Percentiles rank a stretch among this genome's conserved stretches.
These are phyloP conservation scores for Oryza rufipogon DNA, from an alignment of 176 grass and related monocot genomes.

Conservation along the genomic window DNA sequence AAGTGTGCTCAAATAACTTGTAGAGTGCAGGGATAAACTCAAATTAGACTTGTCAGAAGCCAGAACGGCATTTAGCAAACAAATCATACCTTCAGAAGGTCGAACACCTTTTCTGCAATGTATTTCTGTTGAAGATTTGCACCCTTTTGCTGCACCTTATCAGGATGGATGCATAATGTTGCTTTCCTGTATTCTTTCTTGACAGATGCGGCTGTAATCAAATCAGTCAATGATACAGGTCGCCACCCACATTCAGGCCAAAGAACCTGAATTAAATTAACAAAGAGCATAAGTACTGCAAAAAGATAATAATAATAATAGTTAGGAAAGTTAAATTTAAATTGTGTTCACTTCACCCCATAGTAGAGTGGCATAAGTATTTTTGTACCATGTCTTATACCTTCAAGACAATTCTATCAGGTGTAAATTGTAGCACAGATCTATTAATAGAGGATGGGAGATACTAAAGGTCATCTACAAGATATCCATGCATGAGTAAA, in stretches of 20 bases:
- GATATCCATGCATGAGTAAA: not conserved
- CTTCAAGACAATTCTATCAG: not conserved
- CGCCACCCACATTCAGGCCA: conserved; percentile 69
- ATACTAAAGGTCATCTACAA: not conserved
- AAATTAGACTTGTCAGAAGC: not conserved
- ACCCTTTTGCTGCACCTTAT: conserved; percentile 67
- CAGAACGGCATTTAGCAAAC: not conserved
- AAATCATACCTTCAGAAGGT: conserved; percentile 61
- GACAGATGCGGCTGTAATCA: conserved; percentile 56
- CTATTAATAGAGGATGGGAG: not conserved
- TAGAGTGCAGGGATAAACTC: too few relatives aligned
- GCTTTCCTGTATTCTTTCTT: conserved; percentile 69
- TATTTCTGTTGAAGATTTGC: conserved; percentile 67
- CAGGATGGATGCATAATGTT: conserved; percentile 67
- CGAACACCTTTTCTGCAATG: conserved; percentile 67
- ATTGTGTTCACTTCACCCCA: conserved; percentile 1
- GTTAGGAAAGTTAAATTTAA: conserved; percentile 5
- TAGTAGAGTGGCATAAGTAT: not conserved
- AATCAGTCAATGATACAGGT: conserved; percentile 60
- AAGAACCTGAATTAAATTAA: conserved; percentile 48
- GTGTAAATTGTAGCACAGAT: not conserved
- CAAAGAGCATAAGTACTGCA: conserved; percentile 2
- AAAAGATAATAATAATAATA: not conserved
- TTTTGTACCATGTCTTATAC: not conserved
- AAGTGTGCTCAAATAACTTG: too few relatives aligned